Base-by-base conservation (phyloP, 192 early-diverging fungal species). In the Coemansia sp. region DNA sequence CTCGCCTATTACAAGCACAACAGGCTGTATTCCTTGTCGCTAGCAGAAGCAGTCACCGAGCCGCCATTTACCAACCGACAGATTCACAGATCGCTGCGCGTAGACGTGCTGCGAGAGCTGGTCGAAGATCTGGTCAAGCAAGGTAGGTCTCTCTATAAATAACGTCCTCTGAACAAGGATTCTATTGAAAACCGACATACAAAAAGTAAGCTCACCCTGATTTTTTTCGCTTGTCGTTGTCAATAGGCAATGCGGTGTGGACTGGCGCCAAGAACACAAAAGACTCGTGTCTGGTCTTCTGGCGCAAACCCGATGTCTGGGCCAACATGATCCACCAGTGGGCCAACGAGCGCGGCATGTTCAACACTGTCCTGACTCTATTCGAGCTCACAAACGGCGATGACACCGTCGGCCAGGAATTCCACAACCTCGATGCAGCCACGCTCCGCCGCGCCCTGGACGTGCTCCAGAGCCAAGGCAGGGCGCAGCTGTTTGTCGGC, bases 251-350 rank as follows among this genome's bases (percentile, higher is more conserved):
- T 31, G 81, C 79, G 0, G 80, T 75, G 49, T 86, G 85, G 84
- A 38, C 52, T 2, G 64, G 70, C 2, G 68, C 72, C 29, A 72
- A 71, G 65, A 85, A 79, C 68, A 65, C 66, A 18, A 71, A 69
- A 36, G 80, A 83, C 45, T 56, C 65, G 16, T 92, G 90, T 18
- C 74, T 92, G 30, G 81, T 98, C 5, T 90, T 88, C 63, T 96
- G 94, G 94, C 85, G 89, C 62, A 92, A 89, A 72, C 92, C 92
- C 7, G 93, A 95, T 52, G 92, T 93, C 57, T 98, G 96, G 96
- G 94, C 93, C 2, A 60, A 73, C 12, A 68, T 90, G 66, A 85
- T 98, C 12, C 88, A 90, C 60, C 81, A 88, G 54, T 98, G 94
- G 93, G 95, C 92, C 64, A 68, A 69, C 69, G 58, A 65, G 63